A percentile compares a stretch with the other conserved stretches of the same genome.
Evolutionary conservation across 805 yeast genomes (phyloP).

Genomic region (Lipomyces oligophaga): DNA sequence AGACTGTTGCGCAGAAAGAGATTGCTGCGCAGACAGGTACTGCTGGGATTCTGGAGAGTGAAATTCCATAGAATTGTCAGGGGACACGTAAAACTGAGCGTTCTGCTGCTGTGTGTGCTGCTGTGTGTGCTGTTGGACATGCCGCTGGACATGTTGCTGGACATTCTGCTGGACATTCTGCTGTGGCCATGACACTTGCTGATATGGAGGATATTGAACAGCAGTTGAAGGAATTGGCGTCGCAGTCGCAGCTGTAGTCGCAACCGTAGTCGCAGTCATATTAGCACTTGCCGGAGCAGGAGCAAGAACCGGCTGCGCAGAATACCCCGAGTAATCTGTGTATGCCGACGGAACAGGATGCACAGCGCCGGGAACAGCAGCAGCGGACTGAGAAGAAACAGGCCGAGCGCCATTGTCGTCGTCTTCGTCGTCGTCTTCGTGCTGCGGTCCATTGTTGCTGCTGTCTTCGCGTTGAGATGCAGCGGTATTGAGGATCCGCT

Average conservation of each 20-base stretch:
- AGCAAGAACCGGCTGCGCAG: too few relatives aligned
- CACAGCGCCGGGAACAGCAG: too few relatives aligned
- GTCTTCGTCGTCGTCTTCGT: background rate
- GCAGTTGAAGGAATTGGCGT: background rate
- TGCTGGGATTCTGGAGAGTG: conserved; percentile 1
- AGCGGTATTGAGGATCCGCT: background rate
- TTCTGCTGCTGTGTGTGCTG: conserved; percentile 1
- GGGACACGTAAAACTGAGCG: too few relatives aligned
- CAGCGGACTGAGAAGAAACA: background rate
- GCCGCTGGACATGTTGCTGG: background rate
- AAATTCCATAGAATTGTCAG: too few relatives aligned
- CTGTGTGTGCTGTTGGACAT: background rate
- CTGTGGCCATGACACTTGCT: background rate
- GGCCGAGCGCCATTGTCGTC: background rate
- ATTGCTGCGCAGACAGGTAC: background rate
- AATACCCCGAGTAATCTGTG: too few relatives aligned
- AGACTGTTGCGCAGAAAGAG: too few relatives aligned
- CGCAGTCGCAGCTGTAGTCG: background rate
- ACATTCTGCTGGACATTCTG: background rate
- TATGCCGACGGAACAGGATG: too few relatives aligned
- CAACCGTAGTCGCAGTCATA: background rate
- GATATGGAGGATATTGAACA: background rate
- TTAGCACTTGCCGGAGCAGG: background rate
- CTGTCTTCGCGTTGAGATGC: background rate
- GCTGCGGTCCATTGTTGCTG: too few relatives aligned